phyloP scores from a whole-genome alignment of 164 flowering plant genomes.

The Kalanchoe fedtschenkoi region DNA sequence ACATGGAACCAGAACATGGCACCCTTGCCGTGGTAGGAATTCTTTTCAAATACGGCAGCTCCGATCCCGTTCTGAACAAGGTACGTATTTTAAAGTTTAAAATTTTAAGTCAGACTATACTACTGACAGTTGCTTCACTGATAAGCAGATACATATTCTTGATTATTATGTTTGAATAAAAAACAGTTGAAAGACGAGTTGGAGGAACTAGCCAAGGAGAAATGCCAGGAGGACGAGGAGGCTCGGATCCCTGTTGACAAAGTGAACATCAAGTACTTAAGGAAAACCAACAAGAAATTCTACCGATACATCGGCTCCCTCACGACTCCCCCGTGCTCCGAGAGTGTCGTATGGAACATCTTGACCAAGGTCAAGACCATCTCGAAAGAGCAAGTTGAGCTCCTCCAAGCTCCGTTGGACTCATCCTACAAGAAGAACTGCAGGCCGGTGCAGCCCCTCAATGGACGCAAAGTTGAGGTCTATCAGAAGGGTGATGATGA shows the following conservation, averaged over 20 bases:
- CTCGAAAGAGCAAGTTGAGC: constrained; percentile 38
- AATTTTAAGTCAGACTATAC: neutral
- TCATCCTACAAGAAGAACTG: constrained; percentile 27
- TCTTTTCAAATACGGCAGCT: constrained; percentile 16
- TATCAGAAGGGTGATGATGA: constrained; percentile 14
- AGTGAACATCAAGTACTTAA: constrained; percentile 19
- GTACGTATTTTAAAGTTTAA: constrained; percentile 12
- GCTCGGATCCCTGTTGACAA: constrained; percentile 19
- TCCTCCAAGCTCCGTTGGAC: constrained; percentile 41
- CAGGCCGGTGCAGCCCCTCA: constrained; percentile 65
- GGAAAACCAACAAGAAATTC: constrained; percentile 27
- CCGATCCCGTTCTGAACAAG: constrained; percentile 22
- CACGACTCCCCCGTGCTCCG: constrained; percentile 41
- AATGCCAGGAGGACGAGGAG: constrained; percentile 17
- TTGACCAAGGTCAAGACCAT: constrained; percentile 46
- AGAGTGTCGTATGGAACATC: constrained; percentile 42
- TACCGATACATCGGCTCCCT: constrained; percentile 29
- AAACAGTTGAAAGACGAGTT: constrained; percentile 20
- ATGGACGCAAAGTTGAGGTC: constrained; percentile 40
- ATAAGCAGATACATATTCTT: neutral
- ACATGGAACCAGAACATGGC: constrained; percentile 27
- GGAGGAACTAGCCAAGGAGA: constrained; percentile 20
- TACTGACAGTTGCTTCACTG: too few species aligned
- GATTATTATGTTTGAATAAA: neutral
- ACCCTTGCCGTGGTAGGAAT: constrained; percentile 32